phyloP scores from a whole-genome alignment of 176 grass and related monocot genomes.

The Panicum miliaceum region DNA sequence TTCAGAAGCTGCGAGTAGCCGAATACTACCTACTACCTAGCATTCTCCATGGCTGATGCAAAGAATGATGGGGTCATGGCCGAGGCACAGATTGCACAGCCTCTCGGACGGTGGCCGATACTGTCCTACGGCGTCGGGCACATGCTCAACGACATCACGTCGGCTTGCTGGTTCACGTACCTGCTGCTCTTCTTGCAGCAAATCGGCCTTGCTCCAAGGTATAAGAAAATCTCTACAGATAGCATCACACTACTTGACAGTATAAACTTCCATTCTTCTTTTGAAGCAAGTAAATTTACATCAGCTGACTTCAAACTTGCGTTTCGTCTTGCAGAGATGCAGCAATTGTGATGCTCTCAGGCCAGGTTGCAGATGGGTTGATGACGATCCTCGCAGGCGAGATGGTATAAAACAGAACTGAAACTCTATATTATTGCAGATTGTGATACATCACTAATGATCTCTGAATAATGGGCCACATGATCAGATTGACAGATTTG shows the following conservation, averaged over 20 bases:
- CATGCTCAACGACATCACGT: slow-evolving; percentile 86
- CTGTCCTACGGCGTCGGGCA: slow-evolving; percentile 74
- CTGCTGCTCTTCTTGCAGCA: slow-evolving; percentile 72
- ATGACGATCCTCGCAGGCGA: slow-evolving; percentile 70
- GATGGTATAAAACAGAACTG: slow-evolving; percentile 43
- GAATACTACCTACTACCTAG: background rate
- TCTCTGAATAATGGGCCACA: background rate
- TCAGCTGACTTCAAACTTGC: background rate
- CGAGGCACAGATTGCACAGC: slow-evolving; percentile 39
- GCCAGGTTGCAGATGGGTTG: slow-evolving; percentile 68
- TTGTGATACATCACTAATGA: background rate
- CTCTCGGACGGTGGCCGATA: slow-evolving; percentile 57
- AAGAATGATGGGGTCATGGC: slow-evolving; percentile 33
- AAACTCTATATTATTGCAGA: background rate
- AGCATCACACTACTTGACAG: background rate
- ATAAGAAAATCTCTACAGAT: background rate
- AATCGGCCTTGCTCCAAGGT: slow-evolving; percentile 72
- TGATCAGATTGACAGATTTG: slow-evolving; percentile 66
- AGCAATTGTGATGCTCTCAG: slow-evolving; percentile 73
- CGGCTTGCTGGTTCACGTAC: slow-evolving; percentile 85
- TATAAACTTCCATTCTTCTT: background rate
- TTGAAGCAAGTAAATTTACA: background rate
- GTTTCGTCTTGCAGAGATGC: slow-evolving; percentile 51
- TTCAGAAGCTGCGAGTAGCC: background rate
- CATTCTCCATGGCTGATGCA: slow-evolving; percentile 23